Base-by-base conservation (phyloP, 139 green algal species). In the Trebouxia sp. region DNA sequence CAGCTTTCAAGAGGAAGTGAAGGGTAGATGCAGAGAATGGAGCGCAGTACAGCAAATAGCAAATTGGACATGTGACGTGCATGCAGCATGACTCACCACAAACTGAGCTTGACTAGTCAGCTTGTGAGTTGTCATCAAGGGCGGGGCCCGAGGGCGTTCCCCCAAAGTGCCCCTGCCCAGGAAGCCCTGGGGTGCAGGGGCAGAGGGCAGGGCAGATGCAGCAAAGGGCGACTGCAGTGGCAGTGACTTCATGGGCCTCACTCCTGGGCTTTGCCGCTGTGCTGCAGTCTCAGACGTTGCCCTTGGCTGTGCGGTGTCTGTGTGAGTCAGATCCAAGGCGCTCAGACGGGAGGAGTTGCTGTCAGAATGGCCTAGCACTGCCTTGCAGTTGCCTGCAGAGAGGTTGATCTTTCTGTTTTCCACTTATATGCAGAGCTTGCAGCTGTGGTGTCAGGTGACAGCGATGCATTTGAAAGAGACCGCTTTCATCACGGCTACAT, bases 151-250 rank as follows among this genome's bases (percentile, higher is more conserved):
- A 45, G 32, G 22, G 48, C 80, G 5, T 85, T 88, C 22, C 78
- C 84, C 50, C 84, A 66, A 4, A 56, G 42, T 48, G 82, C 82
- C 6, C 82, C 83, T 30, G 53, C 79, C 47, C 84, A 47, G 82
- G 91, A 89, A 3, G 88, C 90, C 65, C 92, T 85, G 15, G 84
- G 87, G 20, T 89, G 83, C 9, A 76, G 88, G 85, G 90, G 88
- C 42, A 86, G 87, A 45, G 91, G 82, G 0, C 80, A 69, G 0
- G 82, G 76, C 38, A 81, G 35, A 20, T 81, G 51, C 30, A 80
- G 56, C 39, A 83, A 80, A 35, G 37, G 75, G 56, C 74, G 62
- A 12, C 48, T 26, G 42, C 79, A 86, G 9, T 86, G 78, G 45
- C 87, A 78, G 51, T 79, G 70, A 24, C 82, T 66, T 17, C 42